phyloP scores from a whole-genome alignment of 768 basidiomycete species.

The Collybia mongolica region DNA sequence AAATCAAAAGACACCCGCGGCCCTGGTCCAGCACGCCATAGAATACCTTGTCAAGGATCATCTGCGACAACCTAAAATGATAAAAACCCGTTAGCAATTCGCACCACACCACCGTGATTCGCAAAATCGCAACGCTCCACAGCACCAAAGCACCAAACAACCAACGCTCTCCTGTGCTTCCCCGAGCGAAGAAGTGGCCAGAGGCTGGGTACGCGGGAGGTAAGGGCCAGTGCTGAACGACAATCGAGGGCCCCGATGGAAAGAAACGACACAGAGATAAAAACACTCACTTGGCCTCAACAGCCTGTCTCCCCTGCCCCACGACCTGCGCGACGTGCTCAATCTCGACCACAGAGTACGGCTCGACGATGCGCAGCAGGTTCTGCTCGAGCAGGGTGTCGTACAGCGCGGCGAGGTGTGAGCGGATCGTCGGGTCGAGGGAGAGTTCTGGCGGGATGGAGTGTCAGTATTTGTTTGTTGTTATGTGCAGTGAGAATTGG shows the following conservation, averaged over 20 bases:
- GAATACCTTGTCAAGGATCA: slow-evolving; percentile 96
- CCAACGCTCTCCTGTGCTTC: too few species aligned
- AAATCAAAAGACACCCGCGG: slow-evolving; percentile 88
- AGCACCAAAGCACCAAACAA: too few species aligned
- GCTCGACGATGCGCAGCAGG: slow-evolving; percentile 91
- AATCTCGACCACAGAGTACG: slow-evolving; percentile 91
- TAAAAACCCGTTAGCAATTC: too few species aligned
- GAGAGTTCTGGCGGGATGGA: slow-evolving; percentile 67
- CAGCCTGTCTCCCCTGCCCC: slow-evolving; percentile 82
- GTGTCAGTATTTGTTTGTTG: background rate
- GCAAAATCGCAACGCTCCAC: too few species aligned
- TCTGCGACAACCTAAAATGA: slow-evolving; percentile 87
- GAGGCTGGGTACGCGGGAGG: too few species aligned
- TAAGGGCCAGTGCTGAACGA: too few species aligned
- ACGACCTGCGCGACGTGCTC: slow-evolving; percentile 85
- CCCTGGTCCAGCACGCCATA: slow-evolving; percentile 97
- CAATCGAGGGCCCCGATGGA: too few species aligned
- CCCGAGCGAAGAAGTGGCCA: too few species aligned
- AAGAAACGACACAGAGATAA: too few species aligned
- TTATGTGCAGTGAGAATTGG: background rate
- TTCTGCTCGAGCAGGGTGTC: slow-evolving; percentile 97
- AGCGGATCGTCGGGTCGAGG: slow-evolving; percentile 92
- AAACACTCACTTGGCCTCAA: slow-evolving; percentile 91
- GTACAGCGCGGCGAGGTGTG: slow-evolving; percentile 90
- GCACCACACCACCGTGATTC: too few species aligned